Base-by-base conservation (phyloP, 208 protist genomes). In the Leishmania guyanensis region DNA sequence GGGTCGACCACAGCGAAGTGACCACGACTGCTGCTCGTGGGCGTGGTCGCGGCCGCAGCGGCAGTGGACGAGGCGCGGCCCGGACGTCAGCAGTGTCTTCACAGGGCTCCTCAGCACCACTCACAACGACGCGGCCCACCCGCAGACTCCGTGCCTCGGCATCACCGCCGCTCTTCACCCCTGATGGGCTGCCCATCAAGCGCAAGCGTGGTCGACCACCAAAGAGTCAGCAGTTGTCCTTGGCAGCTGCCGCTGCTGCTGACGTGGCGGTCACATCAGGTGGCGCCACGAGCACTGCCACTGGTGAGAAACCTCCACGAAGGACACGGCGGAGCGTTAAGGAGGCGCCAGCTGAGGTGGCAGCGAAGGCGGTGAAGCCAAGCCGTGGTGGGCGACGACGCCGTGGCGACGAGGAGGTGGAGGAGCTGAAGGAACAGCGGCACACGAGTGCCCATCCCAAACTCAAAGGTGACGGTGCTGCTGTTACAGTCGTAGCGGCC, bases 201-300 rank as follows among this genome's bases (percentile, higher is more conserved):
- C 90, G 90, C n/a, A 91, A 91, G 72, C 87, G 90, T 26, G 90
- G 90, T 22, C 90, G 90, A 16, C 90, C 90, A 3, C 90, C 90
- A 36, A 93, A 93, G 80, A 86, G 84, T 51, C 83, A 78, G 29
- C 71, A 80, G 39, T 16, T 82, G 10, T 72, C 81, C 26, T 81
- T 79, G 14, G 69, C 72, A 17, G 68, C 78, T 39, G 69, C 81
- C 0, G n/a, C 79, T 53, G 72, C 79, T 20, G 70, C 70, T 33
- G 70, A 17, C 70, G 46, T 29, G n/a, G 33, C 10, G 54, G 29
- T 22, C 33, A 20, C 46, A 20, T 36, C 65, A 33, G 14, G 50
- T 33, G 39, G 46, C 9, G 43, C n/a, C 68, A n/a, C 20, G n/a
- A 51, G 22, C n/a, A 33, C 29, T 26, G 17, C 65, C 12, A 39